Evolutionary conservation across 768 basidiomycete species (phyloP), one percentile per base, ranked within the genome.

Genomic region (Xanthoconium stramineum): DNA sequence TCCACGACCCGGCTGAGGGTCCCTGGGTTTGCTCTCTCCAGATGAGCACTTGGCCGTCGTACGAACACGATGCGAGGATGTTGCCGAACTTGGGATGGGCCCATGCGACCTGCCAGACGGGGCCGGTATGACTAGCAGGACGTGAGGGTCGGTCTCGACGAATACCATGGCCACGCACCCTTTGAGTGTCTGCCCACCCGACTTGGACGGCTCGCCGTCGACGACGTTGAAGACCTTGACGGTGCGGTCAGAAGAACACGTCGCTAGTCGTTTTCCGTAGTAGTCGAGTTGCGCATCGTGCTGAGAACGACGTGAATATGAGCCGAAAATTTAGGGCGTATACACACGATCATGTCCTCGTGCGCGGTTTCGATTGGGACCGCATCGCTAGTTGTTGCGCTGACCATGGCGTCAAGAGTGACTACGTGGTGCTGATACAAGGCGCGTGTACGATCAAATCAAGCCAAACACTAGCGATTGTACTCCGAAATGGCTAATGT

Each of bases 281-380:
- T 97, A 98, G 75, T 99, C 96, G 19, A 99, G 77, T 66, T 98
- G 97, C 19, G 96, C 95, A 70, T 99, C 97, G 71, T 98, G 96
- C 95, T 97, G 65, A 37, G 9, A 33, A 36, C 29, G 30, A n/a
- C 50, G 36, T 20, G 39, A 43, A 20, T 46, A 37, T 36, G 32
- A 35, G 29, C 14, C 24, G 6, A 11, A 8, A 3, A 29, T 37
- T 10, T 3, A 14, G 10, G 30, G 44, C 19, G 28, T 13, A 30
- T 32, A 35, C 54, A 75, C 73, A 97, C 96, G 62, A 98, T 98
- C 93, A 98, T 97, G 74, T 98, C 97, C 72, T 96, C 93, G 71
- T 99, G 96, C 15, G 88, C 86, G 1, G 96, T 98, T 74, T 99
- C 96, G 47, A 99, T 89, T 53, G 85, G 89, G 55, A 89, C 81